Conservation (phyloP, 2,329 filamentous ascomycete species). For the Epichloe aotearoae region DNA sequence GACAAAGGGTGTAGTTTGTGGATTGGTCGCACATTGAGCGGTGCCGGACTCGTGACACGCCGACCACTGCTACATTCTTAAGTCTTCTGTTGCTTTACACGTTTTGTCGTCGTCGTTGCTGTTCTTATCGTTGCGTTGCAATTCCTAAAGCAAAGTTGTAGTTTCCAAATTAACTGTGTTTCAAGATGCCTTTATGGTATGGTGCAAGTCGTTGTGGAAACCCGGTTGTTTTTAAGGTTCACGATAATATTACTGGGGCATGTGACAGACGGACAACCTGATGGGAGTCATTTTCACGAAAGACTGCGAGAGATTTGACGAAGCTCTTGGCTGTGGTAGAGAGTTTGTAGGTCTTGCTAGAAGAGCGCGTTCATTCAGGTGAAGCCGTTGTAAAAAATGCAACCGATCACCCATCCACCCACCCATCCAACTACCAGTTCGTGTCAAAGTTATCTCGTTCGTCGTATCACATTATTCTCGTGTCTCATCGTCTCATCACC, state of each 20-base stretch:
- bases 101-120: slow-evolving; percentile 18
- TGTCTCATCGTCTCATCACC: background rate
- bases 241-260: background rate
- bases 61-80: slow-evolving; percentile 33
- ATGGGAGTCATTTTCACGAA: too few relatives aligned
- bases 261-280: too few relatives aligned
- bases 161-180: background rate
- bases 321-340: too few relatives aligned
- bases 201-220: background rate
- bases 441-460: background rate
- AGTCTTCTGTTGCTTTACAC: slow-evolving; percentile 29
- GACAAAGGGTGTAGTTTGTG: slow-evolving; percentile 8
- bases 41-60: slow-evolving; percentile 23
- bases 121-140: slow-evolving; percentile 17
- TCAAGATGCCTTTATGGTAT: background rate
- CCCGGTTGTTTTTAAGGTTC: background rate
- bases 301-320: too few relatives aligned
- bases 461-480: background rate
- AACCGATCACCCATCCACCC: rapidly evolving
- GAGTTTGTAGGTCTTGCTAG: too few relatives aligned
- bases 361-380: too few relatives aligned
- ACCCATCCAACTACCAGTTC: too few relatives aligned
- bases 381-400: too few relatives aligned
- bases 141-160: slow-evolving; percentile 4
- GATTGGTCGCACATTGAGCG: slow-evolving; percentile 9